phyloP scores from a whole-genome alignment of 306 rosid genomes.

The Trichosanthes cucumerina region DNA sequence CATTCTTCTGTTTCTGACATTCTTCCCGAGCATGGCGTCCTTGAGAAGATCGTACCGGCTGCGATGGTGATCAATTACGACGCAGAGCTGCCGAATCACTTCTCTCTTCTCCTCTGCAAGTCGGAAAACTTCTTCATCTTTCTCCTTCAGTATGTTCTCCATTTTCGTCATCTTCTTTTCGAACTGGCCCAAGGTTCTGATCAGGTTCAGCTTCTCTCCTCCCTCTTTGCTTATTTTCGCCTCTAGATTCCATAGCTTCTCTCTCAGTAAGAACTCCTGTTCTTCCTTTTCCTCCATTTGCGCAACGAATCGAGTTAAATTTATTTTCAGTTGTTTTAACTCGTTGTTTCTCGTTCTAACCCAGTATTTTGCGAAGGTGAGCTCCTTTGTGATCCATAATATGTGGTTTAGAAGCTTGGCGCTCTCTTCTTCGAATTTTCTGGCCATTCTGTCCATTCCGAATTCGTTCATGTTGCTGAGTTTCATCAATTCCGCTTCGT shows the following conservation, averaged over 20 bases:
- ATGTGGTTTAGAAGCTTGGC: slow-evolving; percentile 14
- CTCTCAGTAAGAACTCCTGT: slow-evolving; percentile 30
- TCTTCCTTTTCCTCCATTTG: slow-evolving; percentile 38
- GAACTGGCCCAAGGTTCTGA: slow-evolving; percentile 27
- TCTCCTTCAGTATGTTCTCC: slow-evolving; percentile 42
- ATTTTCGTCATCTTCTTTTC: slow-evolving; percentile 39
- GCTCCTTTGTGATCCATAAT: slow-evolving; percentile 23
- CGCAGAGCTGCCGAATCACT: slow-evolving; percentile 72
- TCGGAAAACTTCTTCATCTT: slow-evolving; percentile 34
- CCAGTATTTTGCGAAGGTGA: slow-evolving; percentile 37
- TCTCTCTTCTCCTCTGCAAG: slow-evolving; percentile 60
- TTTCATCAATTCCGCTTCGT: slow-evolving; percentile 22
- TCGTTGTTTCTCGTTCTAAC: slow-evolving; percentile 23
- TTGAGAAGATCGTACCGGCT: slow-evolving; percentile 33
- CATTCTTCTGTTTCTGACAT: slow-evolving; percentile 10
- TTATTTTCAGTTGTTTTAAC: slow-evolving; percentile 19
- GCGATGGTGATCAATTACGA: slow-evolving; percentile 53
- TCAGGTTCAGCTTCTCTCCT: slow-evolving; percentile 42
- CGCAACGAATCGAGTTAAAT: slow-evolving; percentile 14
- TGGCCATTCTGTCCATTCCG: slow-evolving; percentile 16
- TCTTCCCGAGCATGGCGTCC: slow-evolving; percentile 21
- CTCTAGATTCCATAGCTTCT: slow-evolving; percentile 47
- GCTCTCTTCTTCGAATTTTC: slow-evolving; percentile 29
- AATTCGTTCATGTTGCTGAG: slow-evolving; percentile 1
- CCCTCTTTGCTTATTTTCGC: slow-evolving; percentile 43